Evolutionary conservation across 1,284 basidiomycete species (phyloP).

Genomic region (Irpex sp.): DNA sequence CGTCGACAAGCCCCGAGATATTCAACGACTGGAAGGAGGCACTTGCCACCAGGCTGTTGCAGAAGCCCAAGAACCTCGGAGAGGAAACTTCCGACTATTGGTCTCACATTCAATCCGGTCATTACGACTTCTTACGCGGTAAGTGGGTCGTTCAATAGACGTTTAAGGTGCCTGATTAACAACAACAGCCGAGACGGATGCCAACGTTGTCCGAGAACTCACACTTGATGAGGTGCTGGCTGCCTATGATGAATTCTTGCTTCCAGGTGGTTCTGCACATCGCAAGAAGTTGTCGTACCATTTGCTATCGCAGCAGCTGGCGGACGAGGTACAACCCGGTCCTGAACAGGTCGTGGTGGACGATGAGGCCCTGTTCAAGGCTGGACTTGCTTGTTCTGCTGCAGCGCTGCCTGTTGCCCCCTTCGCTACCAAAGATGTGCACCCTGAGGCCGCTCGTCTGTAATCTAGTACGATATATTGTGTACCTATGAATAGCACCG

Average conservation of each 20-base stretch:
- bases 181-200: conserved; percentile 23
- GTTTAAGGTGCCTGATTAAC: no score
- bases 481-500: no score
- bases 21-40: conserved; percentile 23
- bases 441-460: neutral
- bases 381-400: conserved; percentile 19
- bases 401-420: conserved; percentile 17
- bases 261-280: conserved; percentile 17
- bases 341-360: conserved; percentile 4
- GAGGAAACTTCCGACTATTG: conserved; percentile 27
- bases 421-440: neutral
- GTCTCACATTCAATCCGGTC: conserved; percentile 22
- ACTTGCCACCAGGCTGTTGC: conserved; percentile 24
- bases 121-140: conserved; percentile 26
- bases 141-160: neutral
- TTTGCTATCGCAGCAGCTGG: conserved; percentile 23
- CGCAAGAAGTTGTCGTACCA: conserved; percentile 28
- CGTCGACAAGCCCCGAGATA: conserved; percentile 15
- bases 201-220: conserved; percentile 17
- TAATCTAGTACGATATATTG: no score
- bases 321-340: neutral
- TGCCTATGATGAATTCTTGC: conserved; percentile 21
- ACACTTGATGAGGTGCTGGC: conserved; percentile 19
- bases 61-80: conserved; percentile 24
- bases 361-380: conserved; percentile 20